Evolutionary conservation across 2,329 filamentous ascomycete species (phyloP).

Genomic region (Teratosphaeria zuluensis): DNA sequence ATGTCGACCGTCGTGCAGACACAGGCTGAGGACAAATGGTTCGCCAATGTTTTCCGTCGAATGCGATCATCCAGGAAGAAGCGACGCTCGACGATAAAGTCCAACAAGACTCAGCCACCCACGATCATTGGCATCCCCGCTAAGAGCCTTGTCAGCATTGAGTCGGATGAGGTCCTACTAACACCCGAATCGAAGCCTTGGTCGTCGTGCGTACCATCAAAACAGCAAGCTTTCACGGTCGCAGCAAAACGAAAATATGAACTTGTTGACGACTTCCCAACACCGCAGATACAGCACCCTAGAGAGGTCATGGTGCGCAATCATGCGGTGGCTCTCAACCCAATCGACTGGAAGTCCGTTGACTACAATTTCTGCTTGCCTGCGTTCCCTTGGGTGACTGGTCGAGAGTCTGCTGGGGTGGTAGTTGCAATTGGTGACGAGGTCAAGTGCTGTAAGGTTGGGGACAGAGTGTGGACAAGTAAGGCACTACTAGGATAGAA

Average conservation of each 20-base stretch:
- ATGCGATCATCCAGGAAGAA: not conserved
- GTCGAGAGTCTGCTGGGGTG: constrained; percentile 1
- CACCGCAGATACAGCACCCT: not conserved
- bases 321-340: constrained; percentile 28
- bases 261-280: not conserved
- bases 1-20: not conserved
- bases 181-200: not conserved
- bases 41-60: not conserved
- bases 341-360: constrained; percentile 32
- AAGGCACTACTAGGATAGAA: not conserved
- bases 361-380: constrained; percentile 35
- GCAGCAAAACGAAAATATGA: not conserved
- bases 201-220: not conserved
- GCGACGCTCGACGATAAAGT: not conserved
- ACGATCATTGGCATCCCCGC: not conserved
- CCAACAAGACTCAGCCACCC: not conserved
- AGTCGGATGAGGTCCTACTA: not conserved
- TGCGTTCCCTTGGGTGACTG: constrained; percentile 22
- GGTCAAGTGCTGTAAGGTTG: not conserved
- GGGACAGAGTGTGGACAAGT: constrained; percentile 3
- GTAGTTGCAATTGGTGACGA: constrained; percentile 1
- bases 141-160: not conserved
- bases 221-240: not conserved
- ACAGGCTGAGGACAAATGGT: not conserved
- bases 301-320: constrained; percentile 28